Evolutionary conservation across 441 rosid genomes (phyloP).

Genomic region (Syzygium malaccense): DNA sequence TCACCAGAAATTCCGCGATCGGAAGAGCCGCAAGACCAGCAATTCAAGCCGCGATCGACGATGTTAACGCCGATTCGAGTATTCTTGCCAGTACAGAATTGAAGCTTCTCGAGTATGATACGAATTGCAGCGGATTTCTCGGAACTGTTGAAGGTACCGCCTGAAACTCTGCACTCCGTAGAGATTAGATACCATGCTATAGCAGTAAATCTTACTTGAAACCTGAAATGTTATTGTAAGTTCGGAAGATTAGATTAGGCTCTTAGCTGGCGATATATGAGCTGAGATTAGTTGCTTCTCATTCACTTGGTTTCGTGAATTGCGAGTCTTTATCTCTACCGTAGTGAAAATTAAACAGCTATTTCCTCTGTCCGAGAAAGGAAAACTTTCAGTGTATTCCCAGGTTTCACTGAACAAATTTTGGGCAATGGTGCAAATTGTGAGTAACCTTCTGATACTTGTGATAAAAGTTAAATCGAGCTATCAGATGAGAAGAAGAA

Average conservation of each 20-base stretch:
- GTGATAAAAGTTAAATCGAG: not conserved
- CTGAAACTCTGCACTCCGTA: not conserved
- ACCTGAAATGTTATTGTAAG: not conserved
- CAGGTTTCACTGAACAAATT: not conserved
- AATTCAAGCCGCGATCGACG: constrained; percentile 60
- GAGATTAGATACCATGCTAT: not conserved
- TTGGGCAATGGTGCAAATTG: not conserved
- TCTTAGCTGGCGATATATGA: not conserved
- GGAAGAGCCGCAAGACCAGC: constrained; percentile 71
- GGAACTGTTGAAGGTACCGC: constrained; percentile 83
- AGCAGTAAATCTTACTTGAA: not conserved
- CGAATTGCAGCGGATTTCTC: constrained; percentile 82
- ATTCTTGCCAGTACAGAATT: constrained; percentile 48
- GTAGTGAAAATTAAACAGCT: not conserved
- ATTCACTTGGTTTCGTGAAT: not conserved
- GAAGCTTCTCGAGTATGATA: constrained; percentile 36
- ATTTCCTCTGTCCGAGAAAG: not conserved
- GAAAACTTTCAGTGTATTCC: not conserved
- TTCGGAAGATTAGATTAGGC: not conserved
- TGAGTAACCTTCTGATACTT: not conserved
- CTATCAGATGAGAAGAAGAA: not conserved
- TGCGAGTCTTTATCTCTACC: not conserved
- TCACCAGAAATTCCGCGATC: constrained; percentile 65
- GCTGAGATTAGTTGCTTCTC: not conserved
- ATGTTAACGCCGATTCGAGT: constrained; percentile 59